These are phyloP conservation scores for Wickerhamiella kurtzmanii DNA, from an alignment of 805 yeast species.

Conservation along the genomic window DNA sequence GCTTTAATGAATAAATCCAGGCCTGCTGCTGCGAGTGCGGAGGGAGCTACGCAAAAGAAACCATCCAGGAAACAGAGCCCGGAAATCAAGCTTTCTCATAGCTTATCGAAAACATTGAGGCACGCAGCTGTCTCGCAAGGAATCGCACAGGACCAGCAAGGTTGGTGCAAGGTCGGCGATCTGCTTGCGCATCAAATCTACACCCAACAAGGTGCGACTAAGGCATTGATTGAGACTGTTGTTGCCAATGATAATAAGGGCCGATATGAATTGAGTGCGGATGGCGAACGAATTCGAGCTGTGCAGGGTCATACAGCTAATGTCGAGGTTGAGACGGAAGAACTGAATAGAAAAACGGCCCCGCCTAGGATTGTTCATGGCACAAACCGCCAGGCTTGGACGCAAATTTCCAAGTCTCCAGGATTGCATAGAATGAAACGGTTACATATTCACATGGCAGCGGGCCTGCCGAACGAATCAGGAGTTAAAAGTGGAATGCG, in stretches of 20 bases:
- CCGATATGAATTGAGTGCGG: slow-evolving; percentile 41
- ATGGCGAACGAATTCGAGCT: slow-evolving; percentile 49
- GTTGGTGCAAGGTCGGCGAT: slow-evolving; percentile 45
- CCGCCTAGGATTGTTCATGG: slow-evolving; percentile 71
- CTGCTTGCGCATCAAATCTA: slow-evolving; percentile 46
- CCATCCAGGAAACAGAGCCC: slow-evolving; percentile 3
- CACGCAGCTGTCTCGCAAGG: slow-evolving; percentile 70
- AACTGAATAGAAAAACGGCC: slow-evolving; percentile 25
- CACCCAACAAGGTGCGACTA: slow-evolving; percentile 41
- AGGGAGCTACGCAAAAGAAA: not conserved
- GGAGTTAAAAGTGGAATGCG: slow-evolving; percentile 64
- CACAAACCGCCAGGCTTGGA: slow-evolving; percentile 41
- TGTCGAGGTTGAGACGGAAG: slow-evolving; percentile 32
- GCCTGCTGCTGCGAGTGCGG: no score
- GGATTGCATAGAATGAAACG: slow-evolving; percentile 60
- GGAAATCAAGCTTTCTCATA: slow-evolving; percentile 37
- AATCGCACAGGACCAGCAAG: slow-evolving; percentile 48
- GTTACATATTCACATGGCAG: slow-evolving; percentile 77
- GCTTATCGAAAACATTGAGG: slow-evolving; percentile 64
- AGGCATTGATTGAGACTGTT: slow-evolving; percentile 44
- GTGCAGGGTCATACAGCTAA: slow-evolving; percentile 81
- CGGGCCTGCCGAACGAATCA: slow-evolving; percentile 36
- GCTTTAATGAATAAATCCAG: no score
- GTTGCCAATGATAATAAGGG: slow-evolving; percentile 58
- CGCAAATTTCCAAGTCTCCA: slow-evolving; percentile 34